Evolutionary conservation across 2,329 filamentous ascomycete species (phyloP).

Genomic region (Eutypella sp.): DNA sequence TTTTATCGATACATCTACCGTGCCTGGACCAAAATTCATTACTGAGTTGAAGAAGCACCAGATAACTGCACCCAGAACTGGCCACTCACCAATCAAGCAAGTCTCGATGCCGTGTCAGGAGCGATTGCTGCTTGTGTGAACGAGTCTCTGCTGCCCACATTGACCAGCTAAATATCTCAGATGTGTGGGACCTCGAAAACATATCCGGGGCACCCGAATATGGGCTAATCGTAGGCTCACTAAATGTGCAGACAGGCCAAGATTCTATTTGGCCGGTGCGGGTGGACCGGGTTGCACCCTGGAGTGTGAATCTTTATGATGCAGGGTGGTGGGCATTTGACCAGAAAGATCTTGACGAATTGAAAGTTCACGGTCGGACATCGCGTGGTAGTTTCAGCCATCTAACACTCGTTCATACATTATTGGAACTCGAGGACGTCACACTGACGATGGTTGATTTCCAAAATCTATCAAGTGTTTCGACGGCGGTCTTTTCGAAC

Average conservation of each 20-base stretch:
- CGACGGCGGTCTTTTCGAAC: background rate
- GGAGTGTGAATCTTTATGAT: too few species aligned
- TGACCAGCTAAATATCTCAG: background rate
- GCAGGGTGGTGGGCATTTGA: too few species aligned
- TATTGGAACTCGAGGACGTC: background rate
- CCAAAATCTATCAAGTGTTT: background rate
- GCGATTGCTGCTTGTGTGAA: background rate
- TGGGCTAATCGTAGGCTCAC: background rate
- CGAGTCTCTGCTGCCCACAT: background rate
- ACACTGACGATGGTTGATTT: background rate
- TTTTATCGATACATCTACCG: background rate
- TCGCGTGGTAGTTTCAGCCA: too few species aligned
- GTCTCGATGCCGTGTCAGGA: background rate
- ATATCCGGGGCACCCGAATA: background rate
- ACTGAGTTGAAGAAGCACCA: background rate
- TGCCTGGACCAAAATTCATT: background rate
- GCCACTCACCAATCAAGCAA: background rate
- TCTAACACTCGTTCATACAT: too few species aligned
- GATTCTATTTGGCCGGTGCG: too few species aligned
- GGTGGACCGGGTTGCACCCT: too few species aligned
- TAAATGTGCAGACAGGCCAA: too few species aligned
- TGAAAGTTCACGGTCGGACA: too few species aligned
- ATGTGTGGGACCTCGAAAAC: background rate
- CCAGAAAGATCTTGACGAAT: too few species aligned
- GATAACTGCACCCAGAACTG: background rate